phyloP scores from a whole-genome alignment of 106 monocot genomes.

The Cymbidium sinense region DNA sequence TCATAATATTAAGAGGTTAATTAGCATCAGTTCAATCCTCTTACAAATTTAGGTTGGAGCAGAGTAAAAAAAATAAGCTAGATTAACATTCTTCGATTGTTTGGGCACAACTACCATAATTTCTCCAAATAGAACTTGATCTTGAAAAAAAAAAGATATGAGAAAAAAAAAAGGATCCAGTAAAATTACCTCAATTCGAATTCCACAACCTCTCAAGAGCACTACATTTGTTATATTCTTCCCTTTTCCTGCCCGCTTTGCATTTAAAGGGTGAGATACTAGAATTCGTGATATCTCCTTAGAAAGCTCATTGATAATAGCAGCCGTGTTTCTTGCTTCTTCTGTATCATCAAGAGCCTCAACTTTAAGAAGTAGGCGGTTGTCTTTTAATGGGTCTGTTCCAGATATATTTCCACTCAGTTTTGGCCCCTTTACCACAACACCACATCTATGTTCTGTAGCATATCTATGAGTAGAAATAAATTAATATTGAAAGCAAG shows the following conservation, averaged over 20 bases:
- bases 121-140: background rate
- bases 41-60: no score
- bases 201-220: conserved; percentile 92
- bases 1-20: no score
- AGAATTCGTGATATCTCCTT: conserved; percentile 74
- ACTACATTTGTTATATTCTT: conserved; percentile 93
- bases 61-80: no score
- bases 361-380: conserved; percentile 82
- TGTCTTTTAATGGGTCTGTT: conserved; percentile 96
- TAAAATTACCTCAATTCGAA: conserved; percentile 84
- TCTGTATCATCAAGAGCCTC: conserved; percentile 80
- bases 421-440: conserved; percentile 95
- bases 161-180: background rate
- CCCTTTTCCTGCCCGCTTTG: conserved; percentile 61
- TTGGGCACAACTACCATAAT: background rate
- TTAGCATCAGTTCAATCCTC: no score
- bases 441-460: conserved; percentile 97
- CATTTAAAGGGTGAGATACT: conserved; percentile 74
- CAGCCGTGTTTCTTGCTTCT: conserved; percentile 84
- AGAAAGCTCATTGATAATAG: conserved; percentile 86
- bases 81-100: background rate
- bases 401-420: conserved; percentile 99
- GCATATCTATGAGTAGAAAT: conserved; percentile 63
- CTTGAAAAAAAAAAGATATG: no score
- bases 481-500: background rate